A percentile compares a stretch with the other conserved stretches of the same genome.
Evolutionary conservation across 352 stramenopile genomes (phyloP).

Genomic region (Pythium dissotocum): DNA sequence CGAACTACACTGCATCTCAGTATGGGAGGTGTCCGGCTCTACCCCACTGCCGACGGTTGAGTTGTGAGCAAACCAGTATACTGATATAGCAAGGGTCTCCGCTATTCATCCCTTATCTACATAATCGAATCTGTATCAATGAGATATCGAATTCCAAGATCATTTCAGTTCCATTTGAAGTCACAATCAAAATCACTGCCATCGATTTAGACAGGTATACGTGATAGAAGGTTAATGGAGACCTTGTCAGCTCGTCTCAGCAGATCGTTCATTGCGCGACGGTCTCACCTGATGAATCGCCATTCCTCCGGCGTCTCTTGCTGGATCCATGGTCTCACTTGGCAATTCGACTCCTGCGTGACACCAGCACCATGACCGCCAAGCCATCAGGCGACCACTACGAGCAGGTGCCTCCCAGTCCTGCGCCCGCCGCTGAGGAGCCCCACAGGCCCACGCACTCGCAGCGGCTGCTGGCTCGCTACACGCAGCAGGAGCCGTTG

Average conservation of each 20-base stretch:
- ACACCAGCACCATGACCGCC: background rate
- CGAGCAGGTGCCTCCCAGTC: background rate
- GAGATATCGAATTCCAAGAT: too few relatives aligned
- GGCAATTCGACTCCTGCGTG: background rate
- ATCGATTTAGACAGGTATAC: too few relatives aligned
- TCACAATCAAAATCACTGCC: too few relatives aligned
- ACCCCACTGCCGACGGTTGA: too few relatives aligned
- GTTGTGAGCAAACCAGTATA: too few relatives aligned
- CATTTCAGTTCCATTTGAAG: too few relatives aligned
- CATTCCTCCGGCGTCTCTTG: background rate
- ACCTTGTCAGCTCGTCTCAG: background rate
- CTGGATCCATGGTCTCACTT: background rate
- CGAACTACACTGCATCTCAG: too few relatives aligned
- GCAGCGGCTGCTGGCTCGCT: background rate
- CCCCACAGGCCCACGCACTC: background rate
- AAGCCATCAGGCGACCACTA: background rate
- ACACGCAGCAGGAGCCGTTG: constrained; percentile 14
- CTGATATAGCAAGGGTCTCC: too few relatives aligned
- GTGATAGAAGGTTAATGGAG: too few relatives aligned
- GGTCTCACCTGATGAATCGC: background rate
- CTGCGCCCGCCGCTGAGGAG: background rate
- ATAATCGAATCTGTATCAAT: too few relatives aligned
- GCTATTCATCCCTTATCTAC: too few relatives aligned
- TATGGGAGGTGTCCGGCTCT: too few relatives aligned
- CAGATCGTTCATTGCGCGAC: background rate